phyloP scores from a whole-genome alignment of 2,329 filamentous ascomycete species.

The Venturia asperata region DNA sequence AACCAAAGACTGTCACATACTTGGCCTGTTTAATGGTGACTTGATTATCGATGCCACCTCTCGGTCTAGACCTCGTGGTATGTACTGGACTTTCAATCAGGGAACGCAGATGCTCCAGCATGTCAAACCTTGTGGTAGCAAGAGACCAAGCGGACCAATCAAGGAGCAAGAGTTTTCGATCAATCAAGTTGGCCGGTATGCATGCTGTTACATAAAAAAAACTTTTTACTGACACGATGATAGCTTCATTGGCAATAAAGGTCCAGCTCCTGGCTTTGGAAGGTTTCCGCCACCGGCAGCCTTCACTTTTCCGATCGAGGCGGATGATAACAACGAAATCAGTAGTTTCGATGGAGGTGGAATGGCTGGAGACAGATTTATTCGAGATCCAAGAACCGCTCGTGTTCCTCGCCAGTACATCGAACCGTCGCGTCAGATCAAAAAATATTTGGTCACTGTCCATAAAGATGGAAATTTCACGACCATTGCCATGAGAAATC shows the following conservation, averaged over 20 bases:
- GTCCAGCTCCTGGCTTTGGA: background rate
- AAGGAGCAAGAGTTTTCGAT: background rate
- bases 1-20: background rate
- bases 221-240: background rate
- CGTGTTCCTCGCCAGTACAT: background rate
- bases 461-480: background rate
- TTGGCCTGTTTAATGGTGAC: background rate
- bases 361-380: background rate
- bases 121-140: background rate
- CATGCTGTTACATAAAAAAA: background rate
- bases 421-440: background rate
- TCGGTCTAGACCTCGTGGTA: background rate
- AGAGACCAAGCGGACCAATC: background rate
- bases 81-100: constrained; percentile 7
- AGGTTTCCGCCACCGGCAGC: background rate
- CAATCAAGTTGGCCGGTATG: background rate
- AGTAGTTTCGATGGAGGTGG: background rate
- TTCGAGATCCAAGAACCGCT: background rate
- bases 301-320: background rate
- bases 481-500: background rate
- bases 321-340: background rate
- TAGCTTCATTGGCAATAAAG: background rate
- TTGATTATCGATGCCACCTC: constrained; percentile 3
- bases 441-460: background rate
- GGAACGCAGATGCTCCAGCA: background rate